These are phyloP conservation scores for Dorcoceras hygrometricum DNA, from an alignment of 257 asterid species.

Conservation along the genomic window DNA sequence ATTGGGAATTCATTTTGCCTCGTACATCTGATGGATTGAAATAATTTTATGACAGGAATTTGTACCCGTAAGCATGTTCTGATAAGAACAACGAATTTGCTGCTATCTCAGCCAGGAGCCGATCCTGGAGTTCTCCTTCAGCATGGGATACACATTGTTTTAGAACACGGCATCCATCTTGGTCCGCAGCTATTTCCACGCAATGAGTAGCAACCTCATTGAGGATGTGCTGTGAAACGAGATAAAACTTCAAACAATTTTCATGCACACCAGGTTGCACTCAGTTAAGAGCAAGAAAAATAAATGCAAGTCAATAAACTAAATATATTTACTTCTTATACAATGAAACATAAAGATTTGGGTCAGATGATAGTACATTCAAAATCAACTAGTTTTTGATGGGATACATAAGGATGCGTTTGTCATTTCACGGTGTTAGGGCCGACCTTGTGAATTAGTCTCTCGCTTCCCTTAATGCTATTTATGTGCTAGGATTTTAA, in stretches of 20 bases:
- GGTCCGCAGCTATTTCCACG: slow-evolving; percentile 53
- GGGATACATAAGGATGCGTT: too few relatives aligned
- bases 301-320: too few relatives aligned
- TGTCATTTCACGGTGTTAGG: too few relatives aligned
- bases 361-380: too few relatives aligned
- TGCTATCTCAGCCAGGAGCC: slow-evolving; percentile 43
- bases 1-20: not conserved
- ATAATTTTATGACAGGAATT: not conserved
- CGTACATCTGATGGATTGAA: not conserved
- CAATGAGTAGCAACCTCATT: slow-evolving; percentile 47
- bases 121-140: slow-evolving; percentile 30
- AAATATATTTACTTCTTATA: too few relatives aligned
- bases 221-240: slow-evolving; percentile 40
- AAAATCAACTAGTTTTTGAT: too few relatives aligned
- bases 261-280: not conserved
- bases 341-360: too few relatives aligned
- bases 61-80: slow-evolving; percentile 51
- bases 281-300: not conserved
- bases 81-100: slow-evolving; percentile 37
- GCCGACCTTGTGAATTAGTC: not conserved
- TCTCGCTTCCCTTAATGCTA: not conserved
- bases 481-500: not conserved
- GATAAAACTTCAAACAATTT: not conserved
- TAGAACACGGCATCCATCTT: slow-evolving; percentile 60
- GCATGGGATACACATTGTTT: slow-evolving; percentile 49